Base-by-base conservation (phyloP, 768 basidiomycete genomes). In the Termitomyces sp. region DNA sequence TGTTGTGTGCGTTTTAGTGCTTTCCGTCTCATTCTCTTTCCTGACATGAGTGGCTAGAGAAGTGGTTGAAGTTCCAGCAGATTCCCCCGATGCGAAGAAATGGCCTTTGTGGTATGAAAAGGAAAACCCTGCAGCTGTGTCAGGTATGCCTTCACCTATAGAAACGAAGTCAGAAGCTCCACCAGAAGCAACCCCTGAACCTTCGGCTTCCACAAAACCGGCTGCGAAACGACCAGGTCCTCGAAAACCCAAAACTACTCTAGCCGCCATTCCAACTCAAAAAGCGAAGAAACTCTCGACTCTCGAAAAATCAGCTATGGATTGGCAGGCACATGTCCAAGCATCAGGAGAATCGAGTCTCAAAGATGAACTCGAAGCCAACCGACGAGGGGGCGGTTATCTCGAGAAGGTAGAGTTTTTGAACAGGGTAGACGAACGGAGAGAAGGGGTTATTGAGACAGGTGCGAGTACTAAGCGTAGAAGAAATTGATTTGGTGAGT, bases 321-420 rank as follows among this genome's bases (percentile, higher is more conserved):
- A 94, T 65, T 94, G 92, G 92, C 77, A 78, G 27, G 69, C 81
- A 0, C 90, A 93, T 60, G 68, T 91, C 13, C 68, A 76, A 18
- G 57, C 76, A 0, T 69, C 78, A 48, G 62, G 68, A 23, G 63
- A 66, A 18, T 53, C 73, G 0, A 78, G 73, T 3, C 63, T 86
- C 9, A 78, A 82, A 56, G 85, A 91, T 60, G 88, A 90, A 57
- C 76, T 94, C n/a, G 82, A 88, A 46, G 81, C 82, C 3, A 86
- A 91, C 56, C 74, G 86, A 44, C 79, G 85, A 39, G 81, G 84
- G 0, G 90, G 88, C 9, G 89, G 91, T 0, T 94, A 89, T 68
- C 72, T 94, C 18, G 91, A 91, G 60, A 93, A 89, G 70, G 83
- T 91, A 29, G 90, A 92, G 36, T 94, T 94, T 64, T 69, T 94